Percentiles rank a stretch among this genome's conserved stretches.
Evolutionary conservation across 2,329 filamentous ascomycete species (phyloP).

Genomic region (Colletotrichum tropicale): DNA sequence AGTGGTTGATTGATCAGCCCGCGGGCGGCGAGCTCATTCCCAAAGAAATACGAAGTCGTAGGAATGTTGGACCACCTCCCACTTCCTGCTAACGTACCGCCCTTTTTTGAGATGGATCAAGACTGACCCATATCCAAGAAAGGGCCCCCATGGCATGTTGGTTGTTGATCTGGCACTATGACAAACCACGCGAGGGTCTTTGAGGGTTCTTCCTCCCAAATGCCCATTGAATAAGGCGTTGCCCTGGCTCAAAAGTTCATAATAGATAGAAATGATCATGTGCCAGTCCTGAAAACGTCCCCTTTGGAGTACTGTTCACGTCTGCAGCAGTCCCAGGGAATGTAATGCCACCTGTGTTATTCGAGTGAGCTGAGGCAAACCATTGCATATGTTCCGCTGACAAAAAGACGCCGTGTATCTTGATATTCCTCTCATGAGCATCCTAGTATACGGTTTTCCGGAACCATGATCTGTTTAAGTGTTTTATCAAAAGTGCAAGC

Average conservation of each 20-base stretch:
- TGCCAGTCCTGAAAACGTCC: background rate
- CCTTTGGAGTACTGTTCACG: background rate
- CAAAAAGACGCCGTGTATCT: background rate
- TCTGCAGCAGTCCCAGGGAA: background rate
- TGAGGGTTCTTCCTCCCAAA: background rate
- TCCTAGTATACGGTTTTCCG: background rate
- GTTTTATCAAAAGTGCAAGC: background rate
- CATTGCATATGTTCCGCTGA: background rate
- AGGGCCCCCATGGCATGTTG: background rate
- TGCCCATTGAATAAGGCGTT: background rate
- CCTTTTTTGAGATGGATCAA: background rate
- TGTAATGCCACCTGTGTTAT: background rate
- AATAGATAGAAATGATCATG: background rate
- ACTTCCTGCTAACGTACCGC: too few relatives aligned
- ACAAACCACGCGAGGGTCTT: background rate
- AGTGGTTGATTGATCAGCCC: too few relatives aligned
- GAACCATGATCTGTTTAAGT: background rate
- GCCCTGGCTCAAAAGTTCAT: background rate
- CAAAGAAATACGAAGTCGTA: too few relatives aligned
- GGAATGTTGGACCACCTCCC: background rate
- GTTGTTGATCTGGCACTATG: background rate
- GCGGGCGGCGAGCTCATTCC: too few relatives aligned
- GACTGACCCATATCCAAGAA: background rate
- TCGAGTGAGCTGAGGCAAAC: background rate
- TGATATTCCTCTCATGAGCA: background rate